Conservation (phyloP, 2,329 filamentous ascomycete genomes). For the Xylariaceae sp. region DNA sequence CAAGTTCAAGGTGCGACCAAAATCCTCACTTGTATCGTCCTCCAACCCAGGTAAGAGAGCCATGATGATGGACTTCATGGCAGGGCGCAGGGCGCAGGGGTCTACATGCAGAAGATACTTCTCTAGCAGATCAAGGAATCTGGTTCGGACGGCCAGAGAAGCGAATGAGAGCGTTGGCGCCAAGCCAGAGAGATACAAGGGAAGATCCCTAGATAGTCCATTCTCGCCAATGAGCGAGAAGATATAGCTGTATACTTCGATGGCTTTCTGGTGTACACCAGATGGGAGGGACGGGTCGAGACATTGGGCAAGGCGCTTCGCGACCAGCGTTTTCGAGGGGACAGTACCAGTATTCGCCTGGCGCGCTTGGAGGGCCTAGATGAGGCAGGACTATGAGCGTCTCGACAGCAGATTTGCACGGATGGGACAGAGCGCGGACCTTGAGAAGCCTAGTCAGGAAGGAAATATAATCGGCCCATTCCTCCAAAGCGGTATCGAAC, state of each 20-base stretch:
- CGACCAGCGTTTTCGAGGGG: constrained; percentile 76
- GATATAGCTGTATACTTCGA: constrained; percentile 89
- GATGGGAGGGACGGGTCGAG: constrained; percentile 89
- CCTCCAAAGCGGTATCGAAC: constrained; percentile 89
- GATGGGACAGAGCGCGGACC: constrained; percentile 44
- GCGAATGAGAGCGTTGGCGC: constrained; percentile 90
- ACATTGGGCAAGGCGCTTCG: constrained; percentile 91
- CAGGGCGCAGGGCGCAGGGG: constrained; percentile 69
- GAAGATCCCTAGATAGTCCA: constrained; percentile 74
- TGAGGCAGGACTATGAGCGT: constrained; percentile 26
- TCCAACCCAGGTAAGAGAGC: constrained; percentile 88
- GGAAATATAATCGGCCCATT: constrained; percentile 99
- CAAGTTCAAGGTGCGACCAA: constrained; percentile 77
- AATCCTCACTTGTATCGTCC: constrained; percentile 96
- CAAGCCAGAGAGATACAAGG: constrained; percentile 84
- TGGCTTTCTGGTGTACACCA: constrained; percentile 92
- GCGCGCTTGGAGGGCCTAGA: constrained; percentile 80
- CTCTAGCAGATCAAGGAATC: constrained; percentile 81
- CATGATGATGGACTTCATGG: constrained; percentile 84
- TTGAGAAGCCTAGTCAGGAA: constrained; percentile 89
- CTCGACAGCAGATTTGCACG: constrained; percentile 4
- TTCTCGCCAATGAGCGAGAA: constrained; percentile 82
- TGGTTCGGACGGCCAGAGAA: constrained; percentile 81
- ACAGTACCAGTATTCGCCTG: constrained; percentile 67
- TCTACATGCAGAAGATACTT: constrained; percentile 71